Evolutionary conservation across 2,329 filamentous ascomycete species (phyloP), one percentile per base, ranked within the genome.

Genomic region (Microsporum audouinii): DNA sequence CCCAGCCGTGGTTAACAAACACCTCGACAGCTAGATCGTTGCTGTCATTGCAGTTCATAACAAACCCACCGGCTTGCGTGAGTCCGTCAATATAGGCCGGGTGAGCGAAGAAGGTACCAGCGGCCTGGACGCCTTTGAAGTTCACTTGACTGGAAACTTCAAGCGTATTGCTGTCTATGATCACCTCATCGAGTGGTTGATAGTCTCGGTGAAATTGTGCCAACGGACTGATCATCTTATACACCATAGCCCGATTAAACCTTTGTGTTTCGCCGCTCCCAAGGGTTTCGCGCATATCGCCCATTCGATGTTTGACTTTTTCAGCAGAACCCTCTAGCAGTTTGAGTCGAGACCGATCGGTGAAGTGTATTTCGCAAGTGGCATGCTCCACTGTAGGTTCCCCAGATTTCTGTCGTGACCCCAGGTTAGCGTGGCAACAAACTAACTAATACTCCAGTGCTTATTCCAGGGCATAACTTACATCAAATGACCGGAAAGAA

Each of bases 61-160:
- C 66, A 60, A 76, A 76, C 0, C 73, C 74, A 8, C 68, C 68
- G 8, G 75, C 33, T 47, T 76, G 73, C 12, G 67, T 70, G 1
- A 72, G 64, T 34, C 66, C 70, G 59, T 76, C 74, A 34, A 75
- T 70, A 58, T 68, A 71, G 58, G 68, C 73, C 12, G 75, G 73
- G n/a, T 69, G 69, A 34, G 69, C 68, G 53, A 67, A 67, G 41
- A 71, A 73, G 39, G n/a, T n/a, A 43, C 39, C 39, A 3, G 63
- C 65, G 17, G 67, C 64, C 55, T 64, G 64, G 3, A 63, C 63
- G 4, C 67, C 63, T 39, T 70, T 64, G 59, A 74, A 71, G 29
- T 66, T 69, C 55, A 75, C 66, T 17, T 63, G 68, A 23, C 72
- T 68, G 47, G 67, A 65, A 17, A 72, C 73, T 63, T 77, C 75